Evolutionary conservation across 345 rosid genomes (phyloP).

Genomic region (Melaleuca quinquenervia): DNA sequence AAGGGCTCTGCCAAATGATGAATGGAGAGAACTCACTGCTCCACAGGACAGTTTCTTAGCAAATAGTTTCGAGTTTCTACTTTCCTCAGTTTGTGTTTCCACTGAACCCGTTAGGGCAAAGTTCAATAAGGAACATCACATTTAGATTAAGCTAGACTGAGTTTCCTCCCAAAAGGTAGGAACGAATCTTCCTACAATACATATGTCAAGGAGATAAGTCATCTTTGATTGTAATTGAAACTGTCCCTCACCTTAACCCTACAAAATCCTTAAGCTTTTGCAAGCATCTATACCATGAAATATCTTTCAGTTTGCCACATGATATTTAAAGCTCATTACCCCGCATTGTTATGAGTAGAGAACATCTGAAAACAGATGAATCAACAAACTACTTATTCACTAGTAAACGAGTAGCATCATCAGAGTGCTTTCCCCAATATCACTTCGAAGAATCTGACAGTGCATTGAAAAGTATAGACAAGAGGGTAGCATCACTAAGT

Average conservation of each 20-base stretch:
- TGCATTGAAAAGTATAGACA: neutral
- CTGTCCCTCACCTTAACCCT: neutral
- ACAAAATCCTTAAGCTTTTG: neutral
- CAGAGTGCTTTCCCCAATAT: neutral
- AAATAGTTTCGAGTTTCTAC: neutral
- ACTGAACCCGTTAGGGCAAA: neutral
- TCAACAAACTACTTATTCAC: neutral
- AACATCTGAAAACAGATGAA: neutral
- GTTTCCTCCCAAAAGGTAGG: neutral
- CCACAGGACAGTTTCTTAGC: neutral
- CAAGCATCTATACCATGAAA: neutral
- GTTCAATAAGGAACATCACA: neutral
- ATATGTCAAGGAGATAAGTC: neutral
- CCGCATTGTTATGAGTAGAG: neutral
- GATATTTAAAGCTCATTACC: neutral
- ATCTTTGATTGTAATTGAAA: neutral
- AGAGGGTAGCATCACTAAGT: neutral
- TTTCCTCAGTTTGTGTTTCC: neutral
- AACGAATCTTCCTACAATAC: neutral
- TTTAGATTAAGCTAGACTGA: neutral
- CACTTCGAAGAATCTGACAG: neutral
- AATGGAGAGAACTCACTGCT: neutral
- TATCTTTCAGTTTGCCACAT: neutral
- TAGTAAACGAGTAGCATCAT: neutral
- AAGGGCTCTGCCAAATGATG: slow-evolving; percentile 15